phyloP scores from a whole-genome alignment of 768 basidiomycete species.

The Collybiopsis confluens region DNA sequence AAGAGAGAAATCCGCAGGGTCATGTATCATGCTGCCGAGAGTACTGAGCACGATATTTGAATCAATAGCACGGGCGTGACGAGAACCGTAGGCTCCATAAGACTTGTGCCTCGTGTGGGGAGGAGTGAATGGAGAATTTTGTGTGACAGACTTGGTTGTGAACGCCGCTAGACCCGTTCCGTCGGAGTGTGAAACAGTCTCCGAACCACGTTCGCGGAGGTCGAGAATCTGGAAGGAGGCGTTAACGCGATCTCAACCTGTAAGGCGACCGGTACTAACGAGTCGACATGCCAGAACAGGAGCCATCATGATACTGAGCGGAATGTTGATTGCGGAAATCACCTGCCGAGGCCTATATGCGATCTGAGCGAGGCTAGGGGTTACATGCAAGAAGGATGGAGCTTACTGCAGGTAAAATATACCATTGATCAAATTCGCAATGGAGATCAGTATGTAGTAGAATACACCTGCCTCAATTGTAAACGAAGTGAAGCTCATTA shows the following conservation, averaged over 20 bases:
- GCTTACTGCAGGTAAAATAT: slow-evolving; percentile 82
- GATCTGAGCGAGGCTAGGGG: slow-evolving; percentile 11
- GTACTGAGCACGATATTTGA: slow-evolving; percentile 64
- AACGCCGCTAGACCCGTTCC: slow-evolving; percentile 66
- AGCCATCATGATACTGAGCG: slow-evolving; percentile 79
- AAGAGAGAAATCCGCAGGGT: slow-evolving; percentile 42
- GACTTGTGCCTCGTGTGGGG: slow-evolving; percentile 41
- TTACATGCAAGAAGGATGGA: not conserved
- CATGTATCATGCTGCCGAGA: slow-evolving; percentile 53
- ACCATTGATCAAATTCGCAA: slow-evolving; percentile 82
- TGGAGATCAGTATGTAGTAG: slow-evolving; percentile 83
- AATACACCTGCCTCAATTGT: slow-evolving; percentile 83
- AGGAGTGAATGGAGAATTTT: slow-evolving; percentile 51
- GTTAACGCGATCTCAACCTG: slow-evolving; percentile 1
- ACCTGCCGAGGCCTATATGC: slow-evolving; percentile 65
- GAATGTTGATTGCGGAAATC: slow-evolving; percentile 81
- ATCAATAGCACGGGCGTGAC: slow-evolving; percentile 41
- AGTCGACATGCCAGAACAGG: slow-evolving; percentile 78
- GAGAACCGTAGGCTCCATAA: slow-evolving; percentile 9
- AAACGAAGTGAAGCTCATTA: too few species aligned
- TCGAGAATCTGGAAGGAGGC: slow-evolving; percentile 62
- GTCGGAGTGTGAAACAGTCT: slow-evolving; percentile 72
- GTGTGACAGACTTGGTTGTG: slow-evolving; percentile 57
- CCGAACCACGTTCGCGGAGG: slow-evolving; percentile 76
- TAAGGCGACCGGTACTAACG: slow-evolving; percentile 29